These are phyloP conservation scores for Aleurites moluccanus DNA, from an alignment of 441 rosid genomes.

Conservation along the genomic window DNA sequence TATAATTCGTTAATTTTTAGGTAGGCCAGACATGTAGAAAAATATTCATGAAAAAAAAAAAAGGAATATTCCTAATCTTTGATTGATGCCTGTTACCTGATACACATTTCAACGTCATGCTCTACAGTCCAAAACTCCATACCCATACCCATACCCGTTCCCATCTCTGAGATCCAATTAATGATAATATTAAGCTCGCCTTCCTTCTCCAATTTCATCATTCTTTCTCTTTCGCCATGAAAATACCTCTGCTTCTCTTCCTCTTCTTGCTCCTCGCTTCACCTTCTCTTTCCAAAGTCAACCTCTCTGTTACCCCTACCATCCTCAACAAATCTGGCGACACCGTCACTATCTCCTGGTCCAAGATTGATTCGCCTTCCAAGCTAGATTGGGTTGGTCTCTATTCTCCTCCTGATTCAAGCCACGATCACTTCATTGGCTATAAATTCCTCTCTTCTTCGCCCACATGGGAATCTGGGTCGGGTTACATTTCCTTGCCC, in stretches of 20 bases:
- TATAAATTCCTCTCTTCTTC: constrained; percentile 69
- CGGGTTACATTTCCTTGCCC: constrained; percentile 68
- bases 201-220: background rate
- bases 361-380: constrained; percentile 67
- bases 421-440: constrained; percentile 65
- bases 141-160: background rate
- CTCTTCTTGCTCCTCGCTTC: constrained; percentile 20
- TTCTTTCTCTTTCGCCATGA: background rate
- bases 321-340: constrained; percentile 61
- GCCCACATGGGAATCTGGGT: constrained; percentile 59
- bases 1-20: no score
- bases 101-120: no score
- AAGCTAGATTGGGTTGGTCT: constrained; percentile 81
- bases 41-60: background rate
- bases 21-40: background rate
- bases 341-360: constrained; percentile 59
- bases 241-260: constrained; percentile 22
- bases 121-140: background rate
- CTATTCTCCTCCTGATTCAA: constrained; percentile 80
- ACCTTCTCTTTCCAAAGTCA: constrained; percentile 29
- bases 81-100: background rate
- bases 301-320: constrained; percentile 47
- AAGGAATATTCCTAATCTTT: background rate
- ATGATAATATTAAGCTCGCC: background rate
- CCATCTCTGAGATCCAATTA: background rate